Base-by-base conservation (phyloP, 495 filamentous ascomycete genomes). In the Aspergillus homomorphus region DNA sequence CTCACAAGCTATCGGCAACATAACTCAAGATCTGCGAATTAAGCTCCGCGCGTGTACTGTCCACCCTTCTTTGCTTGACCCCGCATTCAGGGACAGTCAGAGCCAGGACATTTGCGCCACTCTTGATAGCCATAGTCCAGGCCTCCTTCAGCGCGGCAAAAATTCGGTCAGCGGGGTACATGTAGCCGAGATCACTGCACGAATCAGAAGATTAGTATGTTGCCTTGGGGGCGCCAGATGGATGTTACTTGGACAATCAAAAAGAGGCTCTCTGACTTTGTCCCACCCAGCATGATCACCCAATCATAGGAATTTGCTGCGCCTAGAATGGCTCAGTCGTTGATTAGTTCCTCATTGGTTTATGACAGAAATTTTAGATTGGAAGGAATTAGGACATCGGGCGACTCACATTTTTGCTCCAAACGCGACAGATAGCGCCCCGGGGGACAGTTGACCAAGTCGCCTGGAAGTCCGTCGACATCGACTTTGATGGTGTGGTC, bases 31-130 rank as follows among this genome's bases (percentile, higher is more conserved):
- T 85, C 23, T 74, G 53, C 0, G 70, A 62, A 54, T 89, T 88
- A 60, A 89, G 60, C 46, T 65, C 60, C 19, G 75, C 66, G 2
- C 83, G 73, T 21, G 61, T 71, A 10, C 62, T 49, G 53, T 78
- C 69, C 22, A 79, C 56, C 6, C 64, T 66, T 43, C 50, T 48
- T 3, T 48, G 58, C 15, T 26, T 23, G n/a, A 63, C 70, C 2
- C 68, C 71, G 14, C 67, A 72, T 56, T 87, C 84, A 2, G 82
- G 84, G 7, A 89, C 74, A 0, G 84, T 89, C 46, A 87, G 69
- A 0, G 84, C 79, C 6, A 89, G 68, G 1, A 89, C 75, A 38
- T 82, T 83, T 44, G 76, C 67, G 1, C 77, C 76, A 5, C 70
- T 66, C 3, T 60, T 52, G 0, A 85, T 71, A 0, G 78, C 71